Evolutionary conservation across 352 stramenopile species (phyloP).

Genomic region (Pythium biforme): DNA sequence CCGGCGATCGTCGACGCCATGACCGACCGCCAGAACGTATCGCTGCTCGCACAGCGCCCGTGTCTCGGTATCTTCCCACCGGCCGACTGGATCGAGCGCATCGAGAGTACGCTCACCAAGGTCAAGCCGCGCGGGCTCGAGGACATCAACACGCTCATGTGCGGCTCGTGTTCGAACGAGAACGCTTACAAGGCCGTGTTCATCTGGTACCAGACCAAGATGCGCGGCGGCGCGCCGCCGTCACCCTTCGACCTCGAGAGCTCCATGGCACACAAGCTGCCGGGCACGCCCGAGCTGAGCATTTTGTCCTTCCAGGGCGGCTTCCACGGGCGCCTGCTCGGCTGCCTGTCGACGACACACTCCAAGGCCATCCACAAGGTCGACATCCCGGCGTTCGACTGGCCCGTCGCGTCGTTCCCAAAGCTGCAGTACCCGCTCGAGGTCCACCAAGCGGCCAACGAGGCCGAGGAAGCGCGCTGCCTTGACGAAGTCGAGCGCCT

Average conservation of each 20-base stretch:
- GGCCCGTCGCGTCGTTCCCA: conserved; percentile 77
- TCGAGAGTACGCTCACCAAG: conserved; percentile 59
- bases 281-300: conserved; percentile 67
- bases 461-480: conserved; percentile 66
- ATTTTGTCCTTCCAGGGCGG: conserved; percentile 84
- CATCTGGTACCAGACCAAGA: conserved; percentile 84
- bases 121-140: conserved; percentile 52
- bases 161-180: conserved; percentile 84
- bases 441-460: conserved; percentile 52
- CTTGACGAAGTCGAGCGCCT: conserved; percentile 61
- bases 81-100: conserved; percentile 69
- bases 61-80: conserved; percentile 77
- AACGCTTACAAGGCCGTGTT: conserved; percentile 89
- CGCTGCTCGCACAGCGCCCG: conserved; percentile 69
- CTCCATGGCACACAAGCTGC: conserved; percentile 67
- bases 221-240: conserved; percentile 53
- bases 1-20: conserved; percentile 67
- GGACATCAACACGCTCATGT: conserved; percentile 87
- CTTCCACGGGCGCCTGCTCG: conserved; percentile 77
- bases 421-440: conserved; percentile 69
- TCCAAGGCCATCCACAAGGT: conserved; percentile 88
- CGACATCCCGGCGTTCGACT: conserved; percentile 82
- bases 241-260: conserved; percentile 63
- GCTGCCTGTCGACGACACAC: conserved; percentile 81
- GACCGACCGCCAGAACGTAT: conserved; percentile 55